Base-by-base conservation (phyloP, 306 rosid genomes). In the Dryas drummondii region DNA sequence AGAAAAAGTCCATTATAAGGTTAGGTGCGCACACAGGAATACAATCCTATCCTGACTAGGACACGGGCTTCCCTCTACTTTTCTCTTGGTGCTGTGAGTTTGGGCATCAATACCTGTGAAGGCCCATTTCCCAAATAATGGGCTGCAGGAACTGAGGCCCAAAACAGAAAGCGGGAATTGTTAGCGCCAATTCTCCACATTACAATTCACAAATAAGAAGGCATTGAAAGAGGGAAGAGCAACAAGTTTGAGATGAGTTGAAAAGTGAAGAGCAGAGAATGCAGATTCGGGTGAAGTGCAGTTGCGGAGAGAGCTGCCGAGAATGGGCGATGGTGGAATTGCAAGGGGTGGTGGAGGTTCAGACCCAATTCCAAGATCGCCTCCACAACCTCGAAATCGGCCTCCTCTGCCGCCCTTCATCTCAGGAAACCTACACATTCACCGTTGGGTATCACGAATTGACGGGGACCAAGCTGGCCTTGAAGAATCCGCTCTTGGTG, bases 391-490 rank as follows among this genome's bases (percentile, higher is more conserved):
- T 91, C 50, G 69, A 85, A 26, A 89, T 91, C 47, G 96, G 96
- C 22, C 66, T 79, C 44, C 96, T 91, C 80, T 91, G 97, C 62
- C 97, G 96, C 13, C 87, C 96, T 79, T 88, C 97, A 66, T 78
- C 89, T 68, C 85, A 85, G 96, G 96, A 90, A 85, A 81, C 73
- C 1, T 91, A 88, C 83, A 87, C 97, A n/a, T 86, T 91, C 68
- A 90, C 91, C 5, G 75, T 94, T 54, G 98, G 97, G 63, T 94
- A 91, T 73, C 98, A 94, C 51, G 97, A 94, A 75, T 75, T 94
- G 86, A 81, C 91, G 12, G 98, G 98, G 72, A 84, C 89, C 12
- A 94, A 90, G 75, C 81, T 88, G 59, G 72, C 93, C 40, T 77
- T 94, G 70, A 94, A 87, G 88, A 94, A 94, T 77, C 97, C 98